Percentiles rank a stretch among this genome's conserved stretches.
Evolutionary conservation across 495 filamentous ascomycete species (phyloP).

Genomic region (Aspergillus diversus): DNA sequence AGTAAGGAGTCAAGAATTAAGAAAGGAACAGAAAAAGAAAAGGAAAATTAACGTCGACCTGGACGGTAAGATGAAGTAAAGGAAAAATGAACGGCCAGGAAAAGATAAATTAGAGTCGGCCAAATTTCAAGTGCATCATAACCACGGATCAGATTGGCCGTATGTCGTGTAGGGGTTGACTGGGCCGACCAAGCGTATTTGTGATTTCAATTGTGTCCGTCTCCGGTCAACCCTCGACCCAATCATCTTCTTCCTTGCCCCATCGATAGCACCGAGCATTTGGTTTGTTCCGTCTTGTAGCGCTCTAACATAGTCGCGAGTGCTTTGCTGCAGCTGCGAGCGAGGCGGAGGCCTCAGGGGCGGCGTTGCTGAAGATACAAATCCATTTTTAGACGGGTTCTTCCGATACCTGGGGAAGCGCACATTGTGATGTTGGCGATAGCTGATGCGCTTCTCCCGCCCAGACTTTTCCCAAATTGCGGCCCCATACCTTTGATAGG

Average conservation of each 20-base stretch:
- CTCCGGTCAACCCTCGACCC: slow-evolving; percentile 39
- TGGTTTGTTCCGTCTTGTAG: slow-evolving; percentile 37
- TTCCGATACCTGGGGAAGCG: slow-evolving; percentile 30
- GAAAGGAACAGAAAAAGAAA: slow-evolving; percentile 1
- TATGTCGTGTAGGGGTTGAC: slow-evolving; percentile 41
- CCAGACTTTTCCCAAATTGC: slow-evolving; percentile 43
- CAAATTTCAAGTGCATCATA: slow-evolving; percentile 24
- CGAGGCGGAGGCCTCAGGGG: slow-evolving; percentile 27
- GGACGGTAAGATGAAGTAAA: slow-evolving; percentile 2
- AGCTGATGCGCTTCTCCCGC: slow-evolving; percentile 36
- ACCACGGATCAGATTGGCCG: slow-evolving; percentile 38
- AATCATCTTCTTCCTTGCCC: slow-evolving; percentile 39
- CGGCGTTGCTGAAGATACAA: slow-evolving; percentile 22
- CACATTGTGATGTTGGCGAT: slow-evolving; percentile 24
- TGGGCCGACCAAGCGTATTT: slow-evolving; percentile 48
- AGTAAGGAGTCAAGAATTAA: neutral
- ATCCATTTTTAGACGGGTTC: slow-evolving; percentile 13
- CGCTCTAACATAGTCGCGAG: slow-evolving; percentile 33
- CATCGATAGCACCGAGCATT: slow-evolving; percentile 34
- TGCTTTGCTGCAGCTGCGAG: slow-evolving; percentile 33
- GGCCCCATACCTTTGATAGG: slow-evolving; percentile 44
- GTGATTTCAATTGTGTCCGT: slow-evolving; percentile 45
- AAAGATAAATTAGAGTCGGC: slow-evolving; percentile 2
- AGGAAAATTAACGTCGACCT: neutral
- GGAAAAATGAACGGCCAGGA: slow-evolving; percentile 15